Base-by-base conservation (phyloP, 2,329 filamentous ascomycete genomes). In the Aschersonia sp. region DNA sequence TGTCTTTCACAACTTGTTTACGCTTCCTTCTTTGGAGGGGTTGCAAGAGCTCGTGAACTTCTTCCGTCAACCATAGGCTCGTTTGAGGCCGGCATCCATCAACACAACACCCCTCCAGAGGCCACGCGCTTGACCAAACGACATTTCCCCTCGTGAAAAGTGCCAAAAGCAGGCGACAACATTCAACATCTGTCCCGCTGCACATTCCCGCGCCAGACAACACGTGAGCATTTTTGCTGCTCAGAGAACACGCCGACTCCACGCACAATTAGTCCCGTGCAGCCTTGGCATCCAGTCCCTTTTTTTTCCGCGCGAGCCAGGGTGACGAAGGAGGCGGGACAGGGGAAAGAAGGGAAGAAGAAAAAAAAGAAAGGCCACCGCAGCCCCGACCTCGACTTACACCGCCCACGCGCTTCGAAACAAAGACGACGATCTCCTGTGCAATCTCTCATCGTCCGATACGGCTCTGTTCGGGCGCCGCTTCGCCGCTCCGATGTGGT, bases 401-500 rank as follows among this genome's bases (percentile, higher is more conserved):
- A 37, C 35, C 35, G 35, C 35, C 35, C 4, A 37, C 35, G 35
- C 8, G 35, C 35, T 37, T 37, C 35, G 35, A 37, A 37, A 37
- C 35, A 22, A 22, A 22, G 22, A 2, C 22, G 22, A 3, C 22
- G 22, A 22, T 22, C 22, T 22, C 22, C 22, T 22, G 22, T 22
- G 22, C 22, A 22, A 22, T 22, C n/a, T 45, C 29, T 45, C 49
- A 43, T 41, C 44, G 43, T 46, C 43, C 44, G 2, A n/a, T 3
- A 10, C n/a, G 35, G 49, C 43, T 46, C 41, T 54, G 50, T 48
- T 50, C 31, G 54, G 55, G 53, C 55, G 56, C 57, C 57, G 50
- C 49, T 47, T 55, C 55, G 55, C 58, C 61, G 63, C 58, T 57
- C 62, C 70, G 67, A 94, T 95, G 86, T 88, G 83, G 74, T 77